Conservation (phyloP, 106 monocot species). For the Acorus gramineus region DNA sequence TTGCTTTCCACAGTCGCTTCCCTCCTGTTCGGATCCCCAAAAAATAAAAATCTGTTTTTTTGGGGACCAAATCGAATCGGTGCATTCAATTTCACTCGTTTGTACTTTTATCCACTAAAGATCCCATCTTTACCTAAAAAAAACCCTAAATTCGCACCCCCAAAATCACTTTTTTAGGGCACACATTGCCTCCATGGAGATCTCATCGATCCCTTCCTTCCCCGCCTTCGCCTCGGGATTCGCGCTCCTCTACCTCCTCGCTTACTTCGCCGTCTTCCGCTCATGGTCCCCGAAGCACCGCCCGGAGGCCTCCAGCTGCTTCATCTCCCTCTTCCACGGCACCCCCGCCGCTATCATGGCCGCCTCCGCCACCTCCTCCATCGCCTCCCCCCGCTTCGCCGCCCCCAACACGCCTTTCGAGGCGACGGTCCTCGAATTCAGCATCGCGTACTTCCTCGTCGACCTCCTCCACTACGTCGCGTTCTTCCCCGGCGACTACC, state of each 20-base stretch:
- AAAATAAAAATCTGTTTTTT: too few species aligned
- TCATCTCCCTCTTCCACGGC: conserved; percentile 71
- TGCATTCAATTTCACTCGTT: too few species aligned
- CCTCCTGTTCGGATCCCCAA: too few species aligned
- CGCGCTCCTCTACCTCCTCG: conserved; percentile 44
- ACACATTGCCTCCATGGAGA: too few species aligned
- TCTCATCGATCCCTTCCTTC: conserved; percentile 1
- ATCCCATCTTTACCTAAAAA: too few species aligned
- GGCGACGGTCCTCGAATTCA: conserved; percentile 70
- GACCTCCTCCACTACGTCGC: conserved; percentile 83
- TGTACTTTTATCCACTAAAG: too few species aligned
- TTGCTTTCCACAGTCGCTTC: too few species aligned
- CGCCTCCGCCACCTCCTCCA: conserved; percentile 18
- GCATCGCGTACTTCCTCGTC: conserved; percentile 74
- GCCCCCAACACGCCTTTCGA: conserved; percentile 48
- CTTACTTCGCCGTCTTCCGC: conserved; percentile 56
- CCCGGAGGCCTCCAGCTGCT: conserved; percentile 75
- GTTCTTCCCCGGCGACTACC: conserved; percentile 50
- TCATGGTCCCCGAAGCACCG: conserved; percentile 57
- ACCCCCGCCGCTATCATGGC: conserved; percentile 63
- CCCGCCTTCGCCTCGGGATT: conserved; percentile 49
- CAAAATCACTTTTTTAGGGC: too few species aligned
- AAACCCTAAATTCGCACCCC: too few species aligned
- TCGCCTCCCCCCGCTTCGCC: conserved; percentile 31
- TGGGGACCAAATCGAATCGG: too few species aligned